Evolutionary conservation across 2,329 filamentous ascomycete species (phyloP).

Genomic region (Grosmannia penicillata): DNA sequence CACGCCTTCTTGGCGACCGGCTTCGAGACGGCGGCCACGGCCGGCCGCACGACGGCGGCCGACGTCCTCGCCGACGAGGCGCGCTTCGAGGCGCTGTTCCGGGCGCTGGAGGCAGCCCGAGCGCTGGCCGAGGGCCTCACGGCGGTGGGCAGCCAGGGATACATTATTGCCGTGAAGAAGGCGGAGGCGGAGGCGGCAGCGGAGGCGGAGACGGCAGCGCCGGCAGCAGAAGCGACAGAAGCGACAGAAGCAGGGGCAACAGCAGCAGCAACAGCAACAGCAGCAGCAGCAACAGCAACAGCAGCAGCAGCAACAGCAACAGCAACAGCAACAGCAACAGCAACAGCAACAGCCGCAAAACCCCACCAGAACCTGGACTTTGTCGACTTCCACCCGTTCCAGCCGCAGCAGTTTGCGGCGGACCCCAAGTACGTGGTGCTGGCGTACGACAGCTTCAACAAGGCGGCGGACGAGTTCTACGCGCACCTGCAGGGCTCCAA

Average conservation of each 20-base stretch:
- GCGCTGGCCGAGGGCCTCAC: slow-evolving; percentile 56
- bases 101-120: slow-evolving; percentile 55
- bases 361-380: slow-evolving; percentile 44
- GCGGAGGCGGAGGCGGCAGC: slow-evolving; percentile 20
- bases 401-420: slow-evolving; percentile 62
- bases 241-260: slow-evolving; percentile 5
- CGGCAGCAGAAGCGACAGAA: not conserved
- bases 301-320: not conserved
- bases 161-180: slow-evolving; percentile 66
- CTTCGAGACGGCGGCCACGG: slow-evolving; percentile 47
- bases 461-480: slow-evolving; percentile 91
- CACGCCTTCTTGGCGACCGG: slow-evolving; percentile 56
- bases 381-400: slow-evolving; percentile 90
- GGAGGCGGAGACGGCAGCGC: not conserved
- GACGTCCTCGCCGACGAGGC: slow-evolving; percentile 53
- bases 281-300: not conserved
- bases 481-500: slow-evolving; percentile 92
- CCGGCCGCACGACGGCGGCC: slow-evolving; percentile 33
- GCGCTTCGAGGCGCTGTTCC: slow-evolving; percentile 51
- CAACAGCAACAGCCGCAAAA: not conserved
- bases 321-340: slow-evolving; percentile 4
- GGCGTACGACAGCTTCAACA: slow-evolving; percentile 75
- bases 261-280: not conserved
- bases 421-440: slow-evolving; percentile 53
- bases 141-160: slow-evolving; percentile 52